A percentile compares a stretch with the other conserved stretches of the same genome.
Evolutionary conservation across 768 basidiomycete genomes (phyloP).

Genomic region (Lentinula boryana): DNA sequence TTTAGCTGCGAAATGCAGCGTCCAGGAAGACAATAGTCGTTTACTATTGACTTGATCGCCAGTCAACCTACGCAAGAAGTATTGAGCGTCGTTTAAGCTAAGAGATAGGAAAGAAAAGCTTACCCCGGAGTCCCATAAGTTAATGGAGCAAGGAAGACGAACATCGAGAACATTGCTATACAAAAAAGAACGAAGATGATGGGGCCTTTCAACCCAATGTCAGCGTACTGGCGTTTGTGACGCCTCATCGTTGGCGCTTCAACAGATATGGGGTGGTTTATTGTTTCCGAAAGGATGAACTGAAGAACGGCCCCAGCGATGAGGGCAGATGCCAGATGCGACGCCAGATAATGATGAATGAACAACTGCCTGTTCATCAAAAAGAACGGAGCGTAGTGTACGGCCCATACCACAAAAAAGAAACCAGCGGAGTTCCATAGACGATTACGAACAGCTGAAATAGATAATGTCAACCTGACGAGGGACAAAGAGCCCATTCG

Average conservation of each 20-base stretch:
- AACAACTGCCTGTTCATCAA: slow-evolving; percentile 96
- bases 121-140: slow-evolving; percentile 98
- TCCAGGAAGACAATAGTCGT: slow-evolving; percentile 85
- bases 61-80: slow-evolving; percentile 50
- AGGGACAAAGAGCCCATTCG: background rate
- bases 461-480: slow-evolving; percentile 6
- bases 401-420: slow-evolving; percentile 91
- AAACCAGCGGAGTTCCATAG: slow-evolving; percentile 95
- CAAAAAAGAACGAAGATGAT: slow-evolving; percentile 52
- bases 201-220: slow-evolving; percentile 76
- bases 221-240: slow-evolving; percentile 54
- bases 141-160: slow-evolving; percentile 77
- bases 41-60: slow-evolving; percentile 82
- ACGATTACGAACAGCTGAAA: slow-evolving; percentile 82
- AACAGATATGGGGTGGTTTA: slow-evolving; percentile 86
- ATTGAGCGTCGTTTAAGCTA: slow-evolving; percentile 9
- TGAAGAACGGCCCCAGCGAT: slow-evolving; percentile 90
- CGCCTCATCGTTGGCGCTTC: slow-evolving; percentile 62
- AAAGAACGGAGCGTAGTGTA: slow-evolving; percentile 97
- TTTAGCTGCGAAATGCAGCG: slow-evolving; percentile 87
- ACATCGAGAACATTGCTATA: slow-evolving; percentile 56
- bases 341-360: slow-evolving; percentile 96
- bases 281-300: slow-evolving; percentile 83
- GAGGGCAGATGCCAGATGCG: slow-evolving; percentile 88
- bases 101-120: slow-evolving; percentile 21